Percentiles rank a stretch among this genome's conserved stretches.
Conservation (phyloP, 805 yeast genomes). For the Metschnikowia drakensbergensis region DNA sequence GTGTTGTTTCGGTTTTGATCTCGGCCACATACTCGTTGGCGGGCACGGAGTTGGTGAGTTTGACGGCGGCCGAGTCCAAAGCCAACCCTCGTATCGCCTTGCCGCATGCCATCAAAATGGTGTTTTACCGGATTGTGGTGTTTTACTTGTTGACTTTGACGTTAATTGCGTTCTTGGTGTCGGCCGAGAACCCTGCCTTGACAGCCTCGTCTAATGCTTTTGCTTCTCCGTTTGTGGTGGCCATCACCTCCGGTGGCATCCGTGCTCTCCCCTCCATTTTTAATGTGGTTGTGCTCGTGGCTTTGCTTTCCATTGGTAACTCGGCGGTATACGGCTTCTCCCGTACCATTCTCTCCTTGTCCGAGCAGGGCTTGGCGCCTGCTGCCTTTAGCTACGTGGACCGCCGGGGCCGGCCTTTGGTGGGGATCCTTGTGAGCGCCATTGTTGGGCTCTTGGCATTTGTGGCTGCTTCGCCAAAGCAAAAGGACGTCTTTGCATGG, state of each 20-base stretch:
- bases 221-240: conserved; percentile 42
- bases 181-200: conserved; percentile 27
- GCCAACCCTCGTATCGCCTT: conserved; percentile 36
- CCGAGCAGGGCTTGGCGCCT: conserved; percentile 42
- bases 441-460: conserved; percentile 37
- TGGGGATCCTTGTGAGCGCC: conserved; percentile 32
- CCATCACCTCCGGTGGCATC: conserved; percentile 40
- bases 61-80: conserved; percentile 36
- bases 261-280: conserved; percentile 41
- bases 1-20: conserved; percentile 35
- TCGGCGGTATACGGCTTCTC: conserved; percentile 44
- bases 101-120: conserved; percentile 42
- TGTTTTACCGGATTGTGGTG: conserved; percentile 38
- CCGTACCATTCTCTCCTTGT: conserved; percentile 37
- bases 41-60: conserved; percentile 40
- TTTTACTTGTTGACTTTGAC: conserved; percentile 41
- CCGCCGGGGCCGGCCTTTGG: conserved; percentile 38
- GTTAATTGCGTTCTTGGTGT: conserved; percentile 39
- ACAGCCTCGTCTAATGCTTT: conserved; percentile 27
- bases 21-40: conserved; percentile 43
- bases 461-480: conserved; percentile 38
- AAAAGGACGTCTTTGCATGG: conserved; percentile 37
- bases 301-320: conserved; percentile 41
- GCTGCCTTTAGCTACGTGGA: conserved; percentile 33
- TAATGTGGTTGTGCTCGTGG: conserved; percentile 40